These are phyloP conservation scores for Blastocystis sp. DNA, from an alignment of 352 stramenopile species.

Conservation along the genomic window DNA sequence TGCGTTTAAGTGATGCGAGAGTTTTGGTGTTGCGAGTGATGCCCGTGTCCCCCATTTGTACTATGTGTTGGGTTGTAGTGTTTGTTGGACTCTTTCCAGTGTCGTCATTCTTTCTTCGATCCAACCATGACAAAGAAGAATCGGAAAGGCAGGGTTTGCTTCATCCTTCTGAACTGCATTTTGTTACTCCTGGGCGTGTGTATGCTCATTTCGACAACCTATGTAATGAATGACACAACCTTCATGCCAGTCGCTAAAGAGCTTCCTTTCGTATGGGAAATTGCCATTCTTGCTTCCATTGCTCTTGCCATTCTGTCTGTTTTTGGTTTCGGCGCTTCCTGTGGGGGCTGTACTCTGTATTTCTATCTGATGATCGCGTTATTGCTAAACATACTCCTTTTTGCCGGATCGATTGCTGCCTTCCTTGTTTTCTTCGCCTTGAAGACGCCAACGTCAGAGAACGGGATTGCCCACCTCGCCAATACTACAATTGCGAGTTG, in stretches of 20 bases:
- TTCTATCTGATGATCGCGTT: slow-evolving; percentile 20
- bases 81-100: no score
- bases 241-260: slow-evolving; percentile 13
- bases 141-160: slow-evolving; percentile 11
- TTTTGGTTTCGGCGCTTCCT: slow-evolving; percentile 46
- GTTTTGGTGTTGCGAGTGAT: no score
- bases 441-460: neutral
- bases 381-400: slow-evolving; percentile 6
- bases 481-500: slow-evolving; percentile 7
- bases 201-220: neutral
- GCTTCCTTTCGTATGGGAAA: neutral
- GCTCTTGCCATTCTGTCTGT: slow-evolving; percentile 8
- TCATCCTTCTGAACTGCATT: slow-evolving; percentile 52
- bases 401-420: neutral
- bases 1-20: no score
- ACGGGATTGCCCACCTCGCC: neutral
- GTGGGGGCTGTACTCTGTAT: slow-evolving; percentile 42
- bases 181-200: slow-evolving; percentile 28
- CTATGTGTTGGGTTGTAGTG: no score
- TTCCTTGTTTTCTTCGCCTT: slow-evolving; percentile 21
- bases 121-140: slow-evolving; percentile 43
- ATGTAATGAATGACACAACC: slow-evolving; percentile 1
- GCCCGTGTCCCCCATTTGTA: no score
- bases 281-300: neutral
- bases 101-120: no score